Conservation (phyloP, 2,329 filamentous ascomycete species). For the Cordyceps pruinosa region DNA sequence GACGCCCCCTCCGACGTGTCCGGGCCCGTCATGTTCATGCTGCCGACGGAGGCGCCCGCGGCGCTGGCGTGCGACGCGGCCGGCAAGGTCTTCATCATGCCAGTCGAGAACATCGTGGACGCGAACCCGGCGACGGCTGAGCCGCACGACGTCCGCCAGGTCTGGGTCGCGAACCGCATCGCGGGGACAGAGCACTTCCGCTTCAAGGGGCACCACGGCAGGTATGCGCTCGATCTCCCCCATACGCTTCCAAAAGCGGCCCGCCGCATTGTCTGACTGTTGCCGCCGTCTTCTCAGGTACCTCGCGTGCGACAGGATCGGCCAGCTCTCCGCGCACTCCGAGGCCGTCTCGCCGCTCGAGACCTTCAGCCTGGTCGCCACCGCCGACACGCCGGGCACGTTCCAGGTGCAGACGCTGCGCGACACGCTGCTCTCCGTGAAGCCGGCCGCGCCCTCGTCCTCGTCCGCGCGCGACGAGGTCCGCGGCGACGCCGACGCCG, state of each 20-base stretch:
- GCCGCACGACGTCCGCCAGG: slow-evolving; percentile 90
- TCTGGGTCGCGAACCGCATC: slow-evolving; percentile 84
- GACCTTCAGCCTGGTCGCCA: slow-evolving; percentile 63
- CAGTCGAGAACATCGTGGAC: slow-evolving; percentile 83
- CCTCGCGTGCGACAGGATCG: slow-evolving; percentile 77
- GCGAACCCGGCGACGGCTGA: slow-evolving; percentile 77
- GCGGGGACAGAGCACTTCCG: slow-evolving; percentile 74
- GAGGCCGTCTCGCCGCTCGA: slow-evolving; percentile 82
- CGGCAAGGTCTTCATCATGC: slow-evolving; percentile 77
- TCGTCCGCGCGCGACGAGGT: slow-evolving; percentile 51
- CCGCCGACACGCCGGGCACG: slow-evolving; percentile 58
- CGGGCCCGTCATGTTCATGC: slow-evolving; percentile 75
- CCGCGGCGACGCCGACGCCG: slow-evolving; percentile 65
- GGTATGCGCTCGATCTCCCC: slow-evolving; percentile 37
- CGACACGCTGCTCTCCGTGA: slow-evolving; percentile 62
- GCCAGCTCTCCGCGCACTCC: slow-evolving; percentile 66
- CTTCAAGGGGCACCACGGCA: slow-evolving; percentile 86
- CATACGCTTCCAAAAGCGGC: no score
- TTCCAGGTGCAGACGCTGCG: slow-evolving; percentile 70
- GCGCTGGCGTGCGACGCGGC: slow-evolving; percentile 80
- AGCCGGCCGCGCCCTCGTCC: slow-evolving; percentile 45
- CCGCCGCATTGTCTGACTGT: neutral
- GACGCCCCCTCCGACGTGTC: slow-evolving; percentile 66
- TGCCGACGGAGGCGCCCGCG: slow-evolving; percentile 66
- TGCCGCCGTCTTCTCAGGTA: slow-evolving; percentile 48